Percentiles rank a stretch among this genome's conserved stretches.
These are phyloP conservation scores for Apiospora rasikravindrae DNA, from an alignment of 2,329 filamentous ascomycete species.

Conservation along the genomic window DNA sequence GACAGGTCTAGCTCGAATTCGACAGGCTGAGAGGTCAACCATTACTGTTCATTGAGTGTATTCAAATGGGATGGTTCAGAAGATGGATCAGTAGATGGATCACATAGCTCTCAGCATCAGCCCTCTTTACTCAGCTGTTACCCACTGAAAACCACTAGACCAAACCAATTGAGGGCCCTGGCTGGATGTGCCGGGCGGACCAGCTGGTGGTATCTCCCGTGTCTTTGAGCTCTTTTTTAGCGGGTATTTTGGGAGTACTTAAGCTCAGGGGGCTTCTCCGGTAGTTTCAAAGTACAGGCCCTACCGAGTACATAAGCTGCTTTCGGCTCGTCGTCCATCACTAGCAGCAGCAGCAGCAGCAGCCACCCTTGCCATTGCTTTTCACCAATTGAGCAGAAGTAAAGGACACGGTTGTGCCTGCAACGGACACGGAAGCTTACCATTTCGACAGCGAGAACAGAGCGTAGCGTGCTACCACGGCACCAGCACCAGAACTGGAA, in stretches of 20 bases:
- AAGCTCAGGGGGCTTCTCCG: background rate
- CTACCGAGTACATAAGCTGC: background rate
- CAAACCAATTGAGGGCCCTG: constrained; percentile 3
- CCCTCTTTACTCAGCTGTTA: constrained; percentile 4
- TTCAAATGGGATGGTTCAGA: background rate
- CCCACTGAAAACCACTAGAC: constrained; percentile 6
- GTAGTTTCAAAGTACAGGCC: constrained; percentile 5
- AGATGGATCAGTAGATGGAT: background rate
- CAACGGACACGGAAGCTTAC: background rate
- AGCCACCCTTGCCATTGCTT: background rate
- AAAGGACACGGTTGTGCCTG: constrained; percentile 16
- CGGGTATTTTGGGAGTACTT: background rate
- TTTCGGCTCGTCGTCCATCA: too few species aligned
- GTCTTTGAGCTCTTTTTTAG: background rate
- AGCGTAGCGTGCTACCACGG: background rate
- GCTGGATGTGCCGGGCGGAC: background rate
- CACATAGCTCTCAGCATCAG: background rate
- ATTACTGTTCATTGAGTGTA: constrained; percentile 1
- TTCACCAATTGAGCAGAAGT: background rate
- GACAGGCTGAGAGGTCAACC: background rate
- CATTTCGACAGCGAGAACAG: background rate
- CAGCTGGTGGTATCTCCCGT: constrained; percentile 11
- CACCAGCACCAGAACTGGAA: background rate
- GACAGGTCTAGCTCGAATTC: background rate
- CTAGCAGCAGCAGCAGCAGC: background rate